phyloP scores from a whole-genome alignment of 805 yeast species.

The Komagataella mondaviorum region DNA sequence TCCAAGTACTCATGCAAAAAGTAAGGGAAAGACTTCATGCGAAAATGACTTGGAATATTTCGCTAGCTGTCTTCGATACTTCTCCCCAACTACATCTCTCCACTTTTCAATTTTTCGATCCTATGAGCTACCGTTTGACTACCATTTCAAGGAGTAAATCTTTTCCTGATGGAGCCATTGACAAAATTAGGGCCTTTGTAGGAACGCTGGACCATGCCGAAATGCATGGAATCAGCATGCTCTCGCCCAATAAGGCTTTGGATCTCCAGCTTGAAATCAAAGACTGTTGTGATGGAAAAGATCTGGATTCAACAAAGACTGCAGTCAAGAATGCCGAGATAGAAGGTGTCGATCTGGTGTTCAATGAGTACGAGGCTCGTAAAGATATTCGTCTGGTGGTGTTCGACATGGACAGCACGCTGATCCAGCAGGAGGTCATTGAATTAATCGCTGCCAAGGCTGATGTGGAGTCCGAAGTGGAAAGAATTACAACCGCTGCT shows the following conservation, averaged over 20 bases:
- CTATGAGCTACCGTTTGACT: neutral
- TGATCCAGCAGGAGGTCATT: constrained; percentile 92
- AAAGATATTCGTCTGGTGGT: constrained; percentile 48
- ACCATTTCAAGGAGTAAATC: neutral
- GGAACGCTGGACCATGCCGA: neutral
- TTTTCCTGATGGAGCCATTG: neutral
- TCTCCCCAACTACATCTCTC: neutral
- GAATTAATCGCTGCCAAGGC: constrained; percentile 93
- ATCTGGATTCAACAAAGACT: neutral
- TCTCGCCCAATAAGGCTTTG: neutral
- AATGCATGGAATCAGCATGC: constrained; percentile 4
- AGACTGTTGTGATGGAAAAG: neutral
- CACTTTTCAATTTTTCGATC: neutral
- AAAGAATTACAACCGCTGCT: constrained; percentile 81
- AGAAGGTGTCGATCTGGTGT: constrained; percentile 24
- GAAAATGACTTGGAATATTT: neutral
- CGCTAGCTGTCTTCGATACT: neutral
- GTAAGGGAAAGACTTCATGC: neutral
- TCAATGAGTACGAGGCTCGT: constrained; percentile 24
- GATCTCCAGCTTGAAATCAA: neutral
- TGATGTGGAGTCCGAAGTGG: constrained; percentile 77
- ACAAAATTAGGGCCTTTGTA: neutral
- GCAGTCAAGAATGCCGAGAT: constrained; percentile 11
- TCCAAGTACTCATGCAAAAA: constrained; percentile 21
- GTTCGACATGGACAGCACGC: constrained; percentile 96